Evolutionary conservation across 495 filamentous ascomycete genomes (phyloP), one percentile per base, ranked within the genome.

Genomic region (Hypoxylon lienhwacheense): DNA sequence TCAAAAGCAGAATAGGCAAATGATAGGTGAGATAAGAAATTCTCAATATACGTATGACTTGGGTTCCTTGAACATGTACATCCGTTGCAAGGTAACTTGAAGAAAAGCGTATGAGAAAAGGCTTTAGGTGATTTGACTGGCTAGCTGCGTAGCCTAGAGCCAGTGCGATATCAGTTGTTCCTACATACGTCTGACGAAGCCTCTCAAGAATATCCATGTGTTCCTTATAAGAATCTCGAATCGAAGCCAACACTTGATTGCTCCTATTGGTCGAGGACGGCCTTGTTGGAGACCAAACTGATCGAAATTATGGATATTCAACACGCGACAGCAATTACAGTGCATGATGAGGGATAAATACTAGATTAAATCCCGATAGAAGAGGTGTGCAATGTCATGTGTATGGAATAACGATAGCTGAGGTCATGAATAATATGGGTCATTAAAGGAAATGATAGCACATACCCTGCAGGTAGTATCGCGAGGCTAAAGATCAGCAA

Each of bases 381-480:
- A 46, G 16, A 42, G 2, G n/a, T 32, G 16, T 43, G 35, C 42
- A 47, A 42, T 15, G 31, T 17, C 47, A 10, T 17, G 36, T 24
- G 35, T 42, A 46, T 25, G 20, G 12, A 39, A 52, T 28, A 17
- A 45, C 35, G 47, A 17, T n/a, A 47, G 12, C 22, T 41, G 19
- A 29, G 11, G 24, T 19, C 34, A 25, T 26, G n/a, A 37, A 46
- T 24, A 33, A 47, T 25, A 55, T 34, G 25, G 40, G 45, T 15
- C 35, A 26, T 39, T 26, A 43, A 47, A 47, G 7, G 16, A 52
- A 41, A 55, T 34, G 17, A 15, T 20, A 15, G n/a, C 17, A 61
- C 58, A 43, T 55, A 61, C 58, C 58, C 58, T 61, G 41, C 29
- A 61, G 35, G 47, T 55, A 33, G 53, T 52, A 47, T 52, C 51